phyloP scores from a whole-genome alignment of 148 eudicot species.

The Nepenthes mirabilis region DNA sequence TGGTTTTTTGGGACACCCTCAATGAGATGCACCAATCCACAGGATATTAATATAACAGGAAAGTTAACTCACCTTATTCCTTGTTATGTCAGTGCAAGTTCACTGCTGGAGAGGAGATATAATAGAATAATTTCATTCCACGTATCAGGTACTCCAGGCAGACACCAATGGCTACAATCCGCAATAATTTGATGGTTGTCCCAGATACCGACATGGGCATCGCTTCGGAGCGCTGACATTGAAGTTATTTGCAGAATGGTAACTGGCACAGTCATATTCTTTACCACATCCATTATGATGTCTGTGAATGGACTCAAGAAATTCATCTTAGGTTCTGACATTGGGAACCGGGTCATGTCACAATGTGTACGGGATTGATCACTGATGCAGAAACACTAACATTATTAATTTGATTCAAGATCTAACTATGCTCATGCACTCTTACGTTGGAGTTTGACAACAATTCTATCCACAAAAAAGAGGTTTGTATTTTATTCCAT shows the following conservation, averaged over 20 bases:
- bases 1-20: neutral
- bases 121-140: constrained; percentile 60
- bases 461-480: too few species aligned
- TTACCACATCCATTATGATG: constrained; percentile 25
- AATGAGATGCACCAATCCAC: neutral
- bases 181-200: constrained; percentile 37
- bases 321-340: constrained; percentile 19
- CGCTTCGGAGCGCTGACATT: constrained; percentile 46
- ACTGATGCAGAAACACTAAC: constrained; percentile 21
- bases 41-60: neutral
- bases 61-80: constrained; percentile 9
- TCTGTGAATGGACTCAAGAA: constrained; percentile 35
- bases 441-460: too few species aligned
- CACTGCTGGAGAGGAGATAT: constrained; percentile 21
- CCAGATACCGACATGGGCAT: constrained; percentile 69
- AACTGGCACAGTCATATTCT: constrained; percentile 33
- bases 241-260: constrained; percentile 48
- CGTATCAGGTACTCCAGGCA: constrained; percentile 61
- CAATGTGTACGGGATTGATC: constrained; percentile 28
- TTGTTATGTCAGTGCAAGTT: constrained; percentile 9
- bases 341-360: constrained; percentile 38
- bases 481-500: too few species aligned
- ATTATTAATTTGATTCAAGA: too few species aligned
- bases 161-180: constrained; percentile 81
- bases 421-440: too few species aligned